Evolutionary conservation across 768 basidiomycete genomes (phyloP).

Genomic region (Lentinus tigrinus): DNA sequence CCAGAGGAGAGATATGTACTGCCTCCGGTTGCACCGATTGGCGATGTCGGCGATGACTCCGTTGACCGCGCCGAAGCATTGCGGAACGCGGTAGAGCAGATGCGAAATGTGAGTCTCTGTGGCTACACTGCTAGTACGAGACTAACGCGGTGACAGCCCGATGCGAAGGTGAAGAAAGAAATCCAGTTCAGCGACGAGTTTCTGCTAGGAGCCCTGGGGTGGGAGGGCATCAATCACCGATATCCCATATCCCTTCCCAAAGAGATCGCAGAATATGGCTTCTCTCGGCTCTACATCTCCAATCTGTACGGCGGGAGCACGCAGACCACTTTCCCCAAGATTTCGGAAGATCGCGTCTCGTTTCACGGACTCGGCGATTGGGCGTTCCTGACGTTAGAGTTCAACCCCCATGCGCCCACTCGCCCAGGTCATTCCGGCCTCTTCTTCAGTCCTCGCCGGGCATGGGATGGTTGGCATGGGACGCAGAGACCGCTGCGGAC

Average conservation of each 20-base stretch:
- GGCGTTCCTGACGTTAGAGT: not conserved
- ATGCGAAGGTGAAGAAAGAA: not conserved
- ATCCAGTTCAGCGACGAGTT: not conserved
- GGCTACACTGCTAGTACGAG: not conserved
- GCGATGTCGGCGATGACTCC: not conserved
- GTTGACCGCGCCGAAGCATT: not conserved
- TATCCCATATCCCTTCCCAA: not conserved
- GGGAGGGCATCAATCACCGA: not conserved
- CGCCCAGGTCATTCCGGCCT: not conserved
- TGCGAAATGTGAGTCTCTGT: not conserved
- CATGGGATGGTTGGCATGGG: not conserved
- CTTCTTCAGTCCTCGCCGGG: not conserved
- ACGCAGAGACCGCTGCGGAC: not conserved
- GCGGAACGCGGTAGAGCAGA: not conserved
- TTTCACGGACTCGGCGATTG: not conserved
- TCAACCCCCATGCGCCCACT: not conserved
- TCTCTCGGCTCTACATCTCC: not conserved
- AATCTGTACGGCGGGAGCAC: not conserved
- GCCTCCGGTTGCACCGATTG: not conserved
- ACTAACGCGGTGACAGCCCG: not conserved
- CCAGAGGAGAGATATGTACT: not conserved
- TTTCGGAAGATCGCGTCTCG: not conserved
- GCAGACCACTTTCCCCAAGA: not conserved
- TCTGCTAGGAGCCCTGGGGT: not conserved
- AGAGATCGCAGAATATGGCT: not conserved